phyloP scores from a whole-genome alignment of 2,329 filamentous ascomycete species.

The Colletotrichum sp. region DNA sequence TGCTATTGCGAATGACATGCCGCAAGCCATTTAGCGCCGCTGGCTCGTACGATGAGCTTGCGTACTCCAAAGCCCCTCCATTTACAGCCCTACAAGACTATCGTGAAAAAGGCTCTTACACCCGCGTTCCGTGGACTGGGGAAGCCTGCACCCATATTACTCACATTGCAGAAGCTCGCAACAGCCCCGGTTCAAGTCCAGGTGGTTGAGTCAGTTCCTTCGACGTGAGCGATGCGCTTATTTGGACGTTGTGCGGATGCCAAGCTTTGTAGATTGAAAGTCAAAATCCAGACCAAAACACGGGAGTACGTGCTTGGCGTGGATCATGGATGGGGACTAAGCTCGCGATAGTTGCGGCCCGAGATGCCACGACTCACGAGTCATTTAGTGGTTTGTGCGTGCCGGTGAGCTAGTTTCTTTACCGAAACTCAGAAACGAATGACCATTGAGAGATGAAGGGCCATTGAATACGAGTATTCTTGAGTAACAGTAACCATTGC shows the following conservation, averaged over 20 bases:
- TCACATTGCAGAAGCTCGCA: background rate
- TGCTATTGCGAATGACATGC: background rate
- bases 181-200: background rate
- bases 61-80: background rate
- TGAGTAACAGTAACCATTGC: background rate
- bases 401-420: background rate
- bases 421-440: background rate
- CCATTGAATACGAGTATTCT: background rate
- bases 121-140: background rate
- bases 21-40: background rate
- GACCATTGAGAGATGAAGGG: background rate
- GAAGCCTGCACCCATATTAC: background rate
- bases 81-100: background rate
- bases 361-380: background rate
- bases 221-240: background rate
- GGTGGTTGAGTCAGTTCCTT: background rate
- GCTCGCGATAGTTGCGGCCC: background rate
- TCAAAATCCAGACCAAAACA: background rate
- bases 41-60: background rate
- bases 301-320: background rate
- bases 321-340: background rate
- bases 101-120: background rate
- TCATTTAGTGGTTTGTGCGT: background rate
- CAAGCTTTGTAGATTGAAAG: conserved; percentile 2
- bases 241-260: background rate